Conservation (phyloP, 2,329 filamentous ascomycete species). For the Aspergillus sp. region DNA sequence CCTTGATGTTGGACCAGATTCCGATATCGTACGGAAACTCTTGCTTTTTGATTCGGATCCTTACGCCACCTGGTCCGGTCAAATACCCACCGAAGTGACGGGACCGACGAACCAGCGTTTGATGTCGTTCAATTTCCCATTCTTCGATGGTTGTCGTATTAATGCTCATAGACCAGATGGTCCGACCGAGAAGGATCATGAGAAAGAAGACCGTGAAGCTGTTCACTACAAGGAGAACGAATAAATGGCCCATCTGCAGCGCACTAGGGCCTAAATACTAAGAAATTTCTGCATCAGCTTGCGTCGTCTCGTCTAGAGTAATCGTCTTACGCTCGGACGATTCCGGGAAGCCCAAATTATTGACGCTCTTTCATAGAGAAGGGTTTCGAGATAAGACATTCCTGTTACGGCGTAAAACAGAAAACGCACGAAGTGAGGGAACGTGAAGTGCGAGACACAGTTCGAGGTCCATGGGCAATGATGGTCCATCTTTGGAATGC, state of each 20-base stretch:
- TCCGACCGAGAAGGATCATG: constrained; percentile 55
- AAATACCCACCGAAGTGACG: constrained; percentile 59
- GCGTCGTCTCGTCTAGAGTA: background rate
- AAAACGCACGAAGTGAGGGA: constrained; percentile 67
- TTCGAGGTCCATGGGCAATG: constrained; percentile 69
- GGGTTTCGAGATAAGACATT: constrained; percentile 58
- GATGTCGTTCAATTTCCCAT: constrained; percentile 59
- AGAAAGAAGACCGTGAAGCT: constrained; percentile 60
- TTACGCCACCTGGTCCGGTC: constrained; percentile 57
- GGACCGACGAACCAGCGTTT: constrained; percentile 48
- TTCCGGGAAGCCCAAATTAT: constrained; percentile 58
- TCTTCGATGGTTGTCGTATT: constrained; percentile 67
- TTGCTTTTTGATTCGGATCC: constrained; percentile 57
- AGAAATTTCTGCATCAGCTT: background rate
- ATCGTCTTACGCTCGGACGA: constrained; percentile 56
- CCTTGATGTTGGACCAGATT: constrained; percentile 60
- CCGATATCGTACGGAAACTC: constrained; percentile 69
- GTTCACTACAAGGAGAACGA: constrained; percentile 56
- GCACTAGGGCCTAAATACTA: constrained; percentile 61
- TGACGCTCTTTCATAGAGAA: constrained; percentile 54
- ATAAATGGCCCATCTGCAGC: constrained; percentile 56
- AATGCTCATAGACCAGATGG: constrained; percentile 55
- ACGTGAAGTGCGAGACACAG: constrained; percentile 66
- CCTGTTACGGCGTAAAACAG: constrained; percentile 60
- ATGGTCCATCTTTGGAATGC: constrained; percentile 67